phyloP scores from a whole-genome alignment of 2,329 filamentous ascomycete species.

The Exutisphaerella laricina region DNA sequence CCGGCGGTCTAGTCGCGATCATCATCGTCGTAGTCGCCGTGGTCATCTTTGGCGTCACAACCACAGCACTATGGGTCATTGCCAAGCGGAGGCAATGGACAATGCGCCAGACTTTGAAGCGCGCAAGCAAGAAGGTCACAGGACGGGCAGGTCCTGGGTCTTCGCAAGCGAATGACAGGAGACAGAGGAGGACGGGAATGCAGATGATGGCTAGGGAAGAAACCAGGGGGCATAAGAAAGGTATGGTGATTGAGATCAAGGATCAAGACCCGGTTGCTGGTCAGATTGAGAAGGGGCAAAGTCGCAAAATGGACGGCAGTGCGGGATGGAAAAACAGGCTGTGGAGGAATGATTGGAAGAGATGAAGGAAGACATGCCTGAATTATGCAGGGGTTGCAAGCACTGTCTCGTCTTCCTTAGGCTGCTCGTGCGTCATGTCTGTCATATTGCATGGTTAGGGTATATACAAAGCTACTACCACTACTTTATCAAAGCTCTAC shows the following conservation, averaged over 20 bases:
- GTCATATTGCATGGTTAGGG: too few relatives aligned
- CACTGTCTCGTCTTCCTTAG: too few relatives aligned
- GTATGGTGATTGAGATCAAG: constrained; percentile 23
- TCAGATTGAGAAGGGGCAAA: constrained; percentile 5
- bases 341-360: constrained; percentile 28
- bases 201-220: constrained; percentile 17
- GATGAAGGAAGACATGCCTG: constrained; percentile 9
- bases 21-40: constrained; percentile 65
- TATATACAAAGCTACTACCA: too few relatives aligned
- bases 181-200: constrained; percentile 21
- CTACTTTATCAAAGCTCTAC: not conserved
- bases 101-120: constrained; percentile 64
- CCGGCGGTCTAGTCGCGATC: constrained; percentile 66
- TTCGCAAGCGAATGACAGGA: constrained; percentile 10
- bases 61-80: constrained; percentile 65
- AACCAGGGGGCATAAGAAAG: constrained; percentile 23
- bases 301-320: constrained; percentile 8
- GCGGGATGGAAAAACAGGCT: constrained; percentile 19
- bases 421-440: too few relatives aligned
- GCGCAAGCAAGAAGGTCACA: constrained; percentile 51
- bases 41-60: constrained; percentile 56
- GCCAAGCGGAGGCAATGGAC: constrained; percentile 85
- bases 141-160: constrained; percentile 31
- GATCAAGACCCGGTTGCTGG: constrained; percentile 33
- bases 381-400: too few relatives aligned